phyloP scores from a whole-genome alignment of 805 yeast species.

The Yarrowia keelungensis region DNA sequence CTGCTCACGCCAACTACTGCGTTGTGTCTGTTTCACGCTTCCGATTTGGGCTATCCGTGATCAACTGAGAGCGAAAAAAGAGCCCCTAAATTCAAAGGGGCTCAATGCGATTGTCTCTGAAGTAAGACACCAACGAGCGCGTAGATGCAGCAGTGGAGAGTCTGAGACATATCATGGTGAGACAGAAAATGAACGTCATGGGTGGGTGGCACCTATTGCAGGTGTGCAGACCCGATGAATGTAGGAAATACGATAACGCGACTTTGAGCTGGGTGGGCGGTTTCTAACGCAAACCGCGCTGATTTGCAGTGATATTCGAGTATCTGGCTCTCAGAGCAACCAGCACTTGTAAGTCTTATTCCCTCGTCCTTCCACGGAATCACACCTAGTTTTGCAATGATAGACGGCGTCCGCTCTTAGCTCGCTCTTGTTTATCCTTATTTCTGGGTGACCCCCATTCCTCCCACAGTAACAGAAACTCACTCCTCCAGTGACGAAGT shows the following conservation, averaged over 20 bases:
- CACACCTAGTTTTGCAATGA: neutral
- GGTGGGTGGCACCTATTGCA: neutral
- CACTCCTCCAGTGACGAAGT: neutral
- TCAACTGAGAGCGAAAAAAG: neutral
- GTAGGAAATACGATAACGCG: neutral
- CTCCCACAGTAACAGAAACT: neutral
- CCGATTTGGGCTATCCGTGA: neutral
- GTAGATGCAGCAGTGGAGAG: neutral
- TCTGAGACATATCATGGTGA: slow-evolving; percentile 14
- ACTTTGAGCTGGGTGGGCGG: no score
- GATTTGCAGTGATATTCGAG: no score
- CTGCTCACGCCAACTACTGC: no score
- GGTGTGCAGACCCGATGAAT: neutral
- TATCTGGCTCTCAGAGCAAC: no score
- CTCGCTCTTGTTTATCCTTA: neutral
- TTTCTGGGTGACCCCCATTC: neutral
- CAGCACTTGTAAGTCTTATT: no score
- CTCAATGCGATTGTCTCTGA: slow-evolving; percentile 16
- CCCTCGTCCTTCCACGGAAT: neutral
- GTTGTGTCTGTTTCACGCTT: no score
- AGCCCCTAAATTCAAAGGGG: slow-evolving; percentile 2
- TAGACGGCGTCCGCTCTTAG: slow-evolving; percentile 2
- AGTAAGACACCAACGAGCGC: slow-evolving; percentile 9
- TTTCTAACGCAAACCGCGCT: no score
- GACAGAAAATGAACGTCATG: slow-evolving; percentile 21